Evolutionary conservation across 1,139 yeast species (phyloP).

Genomic region (Hansenula lynferdii): DNA sequence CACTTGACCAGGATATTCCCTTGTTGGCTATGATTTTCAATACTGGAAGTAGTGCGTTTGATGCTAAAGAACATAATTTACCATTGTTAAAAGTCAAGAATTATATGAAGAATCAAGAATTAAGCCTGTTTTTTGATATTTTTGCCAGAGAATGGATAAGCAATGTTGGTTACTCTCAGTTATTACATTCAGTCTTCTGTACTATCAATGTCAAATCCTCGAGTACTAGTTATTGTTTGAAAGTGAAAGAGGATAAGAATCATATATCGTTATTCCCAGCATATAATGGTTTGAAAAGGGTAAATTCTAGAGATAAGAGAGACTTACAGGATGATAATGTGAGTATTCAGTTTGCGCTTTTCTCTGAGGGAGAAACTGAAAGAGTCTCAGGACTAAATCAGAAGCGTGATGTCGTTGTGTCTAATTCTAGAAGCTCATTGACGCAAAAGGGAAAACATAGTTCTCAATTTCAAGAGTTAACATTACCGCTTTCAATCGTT

Average conservation of each 20-base stretch:
- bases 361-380: background rate
- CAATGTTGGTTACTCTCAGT: constrained; percentile 28
- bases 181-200: constrained; percentile 39
- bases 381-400: no score
- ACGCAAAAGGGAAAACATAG: background rate
- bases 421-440: constrained; percentile 4
- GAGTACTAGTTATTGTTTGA: constrained; percentile 35
- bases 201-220: constrained; percentile 25
- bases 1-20: constrained; percentile 25
- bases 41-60: constrained; percentile 13
- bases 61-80: constrained; percentile 8
- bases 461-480: constrained; percentile 3
- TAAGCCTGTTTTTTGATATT: constrained; percentile 33
- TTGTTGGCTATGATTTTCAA: constrained; percentile 33
- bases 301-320: background rate
- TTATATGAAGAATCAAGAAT: constrained; percentile 10
- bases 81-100: constrained; percentile 11
- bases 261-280: constrained; percentile 32
- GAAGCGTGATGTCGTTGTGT: no score
- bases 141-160: constrained; percentile 39
- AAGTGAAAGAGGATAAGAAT: constrained; percentile 27
- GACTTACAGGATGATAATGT: background rate
- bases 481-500: constrained; percentile 9
- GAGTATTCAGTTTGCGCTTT: background rate
- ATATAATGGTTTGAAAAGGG: constrained; percentile 15